Evolutionary conservation across 441 rosid genomes (phyloP), one percentile per base, ranked within the genome.

Genomic region (Biscutella auriculata): DNA sequence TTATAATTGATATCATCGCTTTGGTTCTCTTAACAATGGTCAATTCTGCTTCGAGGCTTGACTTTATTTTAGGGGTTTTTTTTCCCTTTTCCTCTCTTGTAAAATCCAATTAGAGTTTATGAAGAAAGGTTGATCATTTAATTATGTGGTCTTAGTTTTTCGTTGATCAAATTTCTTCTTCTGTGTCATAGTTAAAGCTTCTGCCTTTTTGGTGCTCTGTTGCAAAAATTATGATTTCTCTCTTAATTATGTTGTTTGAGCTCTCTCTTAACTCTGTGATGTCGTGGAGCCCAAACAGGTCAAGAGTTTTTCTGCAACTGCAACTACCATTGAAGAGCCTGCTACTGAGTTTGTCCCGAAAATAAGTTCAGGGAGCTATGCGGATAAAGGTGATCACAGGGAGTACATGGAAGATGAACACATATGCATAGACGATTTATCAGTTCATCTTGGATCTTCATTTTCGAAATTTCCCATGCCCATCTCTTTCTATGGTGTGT

Each of bases 401-500:
- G 52, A 4, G 9, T 81, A 90, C 58, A 88, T n/a, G n/a, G n/a
- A n/a, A n/a, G n/a, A n/a, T n/a, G n/a, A n/a, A n/a, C n/a, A n/a
- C n/a, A n/a, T n/a, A 39, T 71, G 76, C 66, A 78, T 85, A 25
- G 96, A 91, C 72, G 91, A 91, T 63, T 74, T 91, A 16, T 84
- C 91, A 47, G 58, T 71, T 37, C 73, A 73, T 45, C 71, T 84
- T 44, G 93, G 88, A 3, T 81, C 85, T 61, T 53, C 71, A 29
- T 74, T 70, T 25, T 74, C 69, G n/a, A 76, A 77, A 68, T 73
- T 71, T 56, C 65, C 69, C 1, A 34, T 54, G 12, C 96, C 89
- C 4, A 80, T 80, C 53, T 76, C 95, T 61, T 91, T 91, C 68
- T 91, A 85, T 69, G 95, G 85, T 8, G 95, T 91, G 44, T 91